Percentiles rank a stretch among this genome's conserved stretches.
These are phyloP conservation scores for Agroathelia rolfsii DNA, from an alignment of 1,284 basidiomycete species.

Conservation along the genomic window DNA sequence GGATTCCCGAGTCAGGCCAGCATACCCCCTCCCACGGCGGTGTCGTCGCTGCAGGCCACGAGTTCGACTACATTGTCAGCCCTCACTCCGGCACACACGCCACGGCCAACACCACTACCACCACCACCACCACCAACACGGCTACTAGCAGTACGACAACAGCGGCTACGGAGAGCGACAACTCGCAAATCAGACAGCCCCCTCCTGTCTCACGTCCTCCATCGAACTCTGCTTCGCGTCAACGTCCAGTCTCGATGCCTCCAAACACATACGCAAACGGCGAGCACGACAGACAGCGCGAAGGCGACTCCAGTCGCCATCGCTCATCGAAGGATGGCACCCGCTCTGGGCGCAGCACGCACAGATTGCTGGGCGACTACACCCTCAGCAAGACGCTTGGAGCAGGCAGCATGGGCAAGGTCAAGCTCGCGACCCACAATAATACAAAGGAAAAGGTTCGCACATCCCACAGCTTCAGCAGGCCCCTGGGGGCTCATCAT, in stretches of 20 bases:
- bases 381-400: slow-evolving; percentile 95
- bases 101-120: slow-evolving; percentile 18
- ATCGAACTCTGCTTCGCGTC: slow-evolving; percentile 26
- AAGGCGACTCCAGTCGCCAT: slow-evolving; percentile 20
- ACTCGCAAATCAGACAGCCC: slow-evolving; percentile 14
- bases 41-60: slow-evolving; percentile 42
- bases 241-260: slow-evolving; percentile 61
- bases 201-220: slow-evolving; percentile 19
- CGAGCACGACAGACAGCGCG: slow-evolving; percentile 22
- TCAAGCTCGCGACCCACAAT: slow-evolving; percentile 91
- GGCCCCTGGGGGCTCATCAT: slow-evolving; percentile 4
- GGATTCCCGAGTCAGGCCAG: slow-evolving; percentile 24
- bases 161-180: slow-evolving; percentile 10
- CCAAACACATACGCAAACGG: slow-evolving; percentile 36
- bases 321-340: slow-evolving; percentile 21
- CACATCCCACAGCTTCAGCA: slow-evolving; percentile 10
- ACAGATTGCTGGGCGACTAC: slow-evolving; percentile 84
- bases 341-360: slow-evolving; percentile 30
- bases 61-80: slow-evolving; percentile 40
- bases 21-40: slow-evolving; percentile 49
- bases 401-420: slow-evolving; percentile 98
- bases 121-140: slow-evolving; percentile 15
- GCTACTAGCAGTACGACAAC: slow-evolving; percentile 8
- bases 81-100: slow-evolving; percentile 23
- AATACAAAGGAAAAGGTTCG: slow-evolving; percentile 87